Conservation (phyloP, 2,329 filamentous ascomycete genomes). For the Colletotrichum paranaense region DNA sequence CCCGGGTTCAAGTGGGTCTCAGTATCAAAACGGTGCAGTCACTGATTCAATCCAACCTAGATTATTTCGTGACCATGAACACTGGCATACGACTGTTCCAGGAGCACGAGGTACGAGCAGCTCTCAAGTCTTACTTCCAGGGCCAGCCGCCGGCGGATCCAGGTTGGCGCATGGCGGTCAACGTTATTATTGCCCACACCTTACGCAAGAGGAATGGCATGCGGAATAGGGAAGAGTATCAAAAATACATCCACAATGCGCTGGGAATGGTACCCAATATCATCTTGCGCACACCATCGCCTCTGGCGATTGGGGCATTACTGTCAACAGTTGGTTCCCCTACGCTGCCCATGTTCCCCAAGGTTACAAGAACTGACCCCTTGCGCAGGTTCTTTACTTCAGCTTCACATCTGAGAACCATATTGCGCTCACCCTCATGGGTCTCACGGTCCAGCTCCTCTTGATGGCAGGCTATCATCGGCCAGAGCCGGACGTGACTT, state of each 20-base stretch:
- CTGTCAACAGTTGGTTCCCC: constrained; percentile 10
- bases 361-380: background rate
- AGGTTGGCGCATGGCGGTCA: constrained; percentile 28
- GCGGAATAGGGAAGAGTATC: constrained; percentile 26
- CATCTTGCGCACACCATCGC: constrained; percentile 18
- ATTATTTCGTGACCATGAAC: constrained; percentile 20
- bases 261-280: constrained; percentile 24
- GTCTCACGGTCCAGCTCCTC: constrained; percentile 15
- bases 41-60: background rate
- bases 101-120: constrained; percentile 26
- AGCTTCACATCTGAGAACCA: constrained; percentile 27
- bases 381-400: constrained; percentile 15
- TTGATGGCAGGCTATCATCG: constrained; percentile 29
- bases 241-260: constrained; percentile 30
- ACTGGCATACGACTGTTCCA: constrained; percentile 3
- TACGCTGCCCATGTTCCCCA: no score
- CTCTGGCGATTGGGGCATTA: constrained; percentile 19
- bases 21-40: background rate
- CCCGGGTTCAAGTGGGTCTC: background rate
- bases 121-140: constrained; percentile 19
- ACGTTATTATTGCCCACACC: constrained; percentile 14
- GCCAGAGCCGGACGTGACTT: background rate
- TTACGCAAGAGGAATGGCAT: constrained; percentile 20
- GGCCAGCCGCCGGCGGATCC: constrained; percentile 22
- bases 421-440: constrained; percentile 8